These are phyloP conservation scores for Beverwykella pulmonaria DNA, from an alignment of 495 filamentous ascomycete species.

Conservation along the genomic window DNA sequence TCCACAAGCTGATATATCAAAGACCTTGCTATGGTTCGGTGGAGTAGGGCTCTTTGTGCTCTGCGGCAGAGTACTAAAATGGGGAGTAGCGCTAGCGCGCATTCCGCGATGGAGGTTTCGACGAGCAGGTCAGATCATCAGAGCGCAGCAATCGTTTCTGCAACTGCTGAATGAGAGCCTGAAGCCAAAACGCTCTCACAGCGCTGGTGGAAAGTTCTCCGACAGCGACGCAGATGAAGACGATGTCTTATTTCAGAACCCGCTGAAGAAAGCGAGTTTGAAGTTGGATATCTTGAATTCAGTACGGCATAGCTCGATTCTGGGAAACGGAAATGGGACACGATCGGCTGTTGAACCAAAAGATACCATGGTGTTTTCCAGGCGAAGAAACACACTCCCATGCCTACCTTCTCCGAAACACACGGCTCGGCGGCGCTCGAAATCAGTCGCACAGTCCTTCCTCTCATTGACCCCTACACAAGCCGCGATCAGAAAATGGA, in stretches of 20 bases:
- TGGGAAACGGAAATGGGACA: constrained; percentile 16
- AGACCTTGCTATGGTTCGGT: constrained; percentile 83
- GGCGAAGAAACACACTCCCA: constrained; percentile 29
- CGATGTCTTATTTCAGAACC: constrained; percentile 26
- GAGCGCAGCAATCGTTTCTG: constrained; percentile 55
- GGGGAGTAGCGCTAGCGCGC: constrained; percentile 81
- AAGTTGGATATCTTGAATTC: constrained; percentile 25
- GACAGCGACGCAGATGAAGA: constrained; percentile 54
- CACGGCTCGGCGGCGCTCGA: constrained; percentile 59
- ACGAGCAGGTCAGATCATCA: constrained; percentile 53
- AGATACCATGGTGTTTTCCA: neutral
- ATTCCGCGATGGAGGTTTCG: constrained; percentile 91
- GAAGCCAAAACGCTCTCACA: constrained; percentile 4
- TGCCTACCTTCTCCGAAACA: constrained; percentile 12
- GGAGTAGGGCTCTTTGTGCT: constrained; percentile 73
- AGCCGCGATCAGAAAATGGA: constrained; percentile 74
- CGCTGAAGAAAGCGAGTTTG: constrained; percentile 15
- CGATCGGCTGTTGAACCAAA: constrained; percentile 33
- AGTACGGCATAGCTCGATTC: neutral
- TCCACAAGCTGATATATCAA: constrained; percentile 82
- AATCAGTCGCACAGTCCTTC: constrained; percentile 70
- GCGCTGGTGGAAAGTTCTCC: constrained; percentile 48
- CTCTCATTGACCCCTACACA: constrained; percentile 79
- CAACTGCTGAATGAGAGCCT: constrained; percentile 52
- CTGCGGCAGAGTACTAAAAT: constrained; percentile 76